Conservation (phyloP, 1,139 yeast genomes). For the Saccharomyces hybrid region DNA sequence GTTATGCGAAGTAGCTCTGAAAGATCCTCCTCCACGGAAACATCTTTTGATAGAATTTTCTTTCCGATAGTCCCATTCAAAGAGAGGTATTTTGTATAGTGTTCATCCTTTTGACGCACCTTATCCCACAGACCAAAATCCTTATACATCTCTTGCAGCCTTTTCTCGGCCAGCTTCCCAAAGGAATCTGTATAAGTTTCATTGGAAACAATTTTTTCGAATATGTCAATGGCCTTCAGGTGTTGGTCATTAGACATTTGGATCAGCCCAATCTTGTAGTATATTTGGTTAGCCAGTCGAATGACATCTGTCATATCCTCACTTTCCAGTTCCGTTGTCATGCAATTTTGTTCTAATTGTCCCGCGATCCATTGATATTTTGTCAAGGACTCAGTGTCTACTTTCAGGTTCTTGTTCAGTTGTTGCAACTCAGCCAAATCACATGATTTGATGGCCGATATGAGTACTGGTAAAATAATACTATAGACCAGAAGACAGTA, state of each 20-base stretch:
- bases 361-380: not conserved
- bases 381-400: not conserved
- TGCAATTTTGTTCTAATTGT: not conserved
- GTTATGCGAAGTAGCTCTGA: constrained; percentile 5
- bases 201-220: constrained; percentile 14
- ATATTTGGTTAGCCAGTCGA: constrained; percentile 14
- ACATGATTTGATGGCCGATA: not conserved
- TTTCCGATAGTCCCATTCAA: constrained; percentile 10
- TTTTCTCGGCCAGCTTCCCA: constrained; percentile 16
- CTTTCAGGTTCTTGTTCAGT: not conserved
- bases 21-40: not conserved
- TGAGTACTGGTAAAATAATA: not conserved
- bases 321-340: not conserved
- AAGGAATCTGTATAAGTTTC: constrained; percentile 14
- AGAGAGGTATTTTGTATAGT: constrained; percentile 4
- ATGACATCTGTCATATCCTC: constrained; percentile 1
- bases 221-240: constrained; percentile 20
- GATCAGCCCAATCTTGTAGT: constrained; percentile 25
- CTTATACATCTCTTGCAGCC: constrained; percentile 20
- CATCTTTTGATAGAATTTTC: constrained; percentile 4
- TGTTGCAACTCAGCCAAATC: not conserved
- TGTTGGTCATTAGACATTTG: constrained; percentile 25
- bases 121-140: constrained; percentile 29
- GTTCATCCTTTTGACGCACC: constrained; percentile 9
- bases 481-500: not conserved